phyloP scores from a whole-genome alignment of 2,329 filamentous ascomycete genomes.

The Diaporthe capsici region DNA sequence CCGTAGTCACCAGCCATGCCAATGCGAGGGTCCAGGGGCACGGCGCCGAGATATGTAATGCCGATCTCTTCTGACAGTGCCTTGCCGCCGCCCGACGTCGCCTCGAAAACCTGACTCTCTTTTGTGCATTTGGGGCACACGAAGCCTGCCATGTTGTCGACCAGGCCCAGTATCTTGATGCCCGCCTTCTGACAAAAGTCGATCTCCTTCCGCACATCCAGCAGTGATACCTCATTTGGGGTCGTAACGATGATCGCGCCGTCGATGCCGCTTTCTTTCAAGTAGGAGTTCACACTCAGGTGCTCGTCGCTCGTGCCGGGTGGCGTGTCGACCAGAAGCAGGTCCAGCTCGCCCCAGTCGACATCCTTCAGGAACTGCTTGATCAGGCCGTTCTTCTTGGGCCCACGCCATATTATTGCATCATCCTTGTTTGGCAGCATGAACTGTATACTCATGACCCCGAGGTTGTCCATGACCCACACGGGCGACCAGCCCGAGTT shows the following conservation, averaged over 20 bases:
- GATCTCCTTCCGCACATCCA: conserved; percentile 97
- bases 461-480: conserved; percentile 94
- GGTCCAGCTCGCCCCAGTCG: conserved; percentile 96
- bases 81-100: conserved; percentile 89
- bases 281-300: conserved; percentile 89
- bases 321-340: conserved; percentile 93
- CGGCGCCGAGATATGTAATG: conserved; percentile 89
- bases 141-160: conserved; percentile 98
- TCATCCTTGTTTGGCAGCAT: conserved; percentile 96
- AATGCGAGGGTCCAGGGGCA: conserved; percentile 93
- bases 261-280: conserved; percentile 92
- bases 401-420: conserved; percentile 96
- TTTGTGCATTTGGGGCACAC: conserved; percentile 94
- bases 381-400: conserved; percentile 98
- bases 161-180: conserved; percentile 88
- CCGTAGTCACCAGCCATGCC: conserved; percentile 98
- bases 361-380: conserved; percentile 99
- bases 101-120: conserved; percentile 86
- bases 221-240: conserved; percentile 90
- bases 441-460: conserved; percentile 98
- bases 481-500: conserved; percentile 93
- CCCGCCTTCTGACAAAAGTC: conserved; percentile 97
- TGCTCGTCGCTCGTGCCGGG: conserved; percentile 97
- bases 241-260: conserved; percentile 95
- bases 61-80: conserved; percentile 87